A percentile compares a stretch with the other conserved stretches of the same genome.
phyloP scores from a whole-genome alignment of 306 rosid species.

The Mimosa bimucronata region DNA sequence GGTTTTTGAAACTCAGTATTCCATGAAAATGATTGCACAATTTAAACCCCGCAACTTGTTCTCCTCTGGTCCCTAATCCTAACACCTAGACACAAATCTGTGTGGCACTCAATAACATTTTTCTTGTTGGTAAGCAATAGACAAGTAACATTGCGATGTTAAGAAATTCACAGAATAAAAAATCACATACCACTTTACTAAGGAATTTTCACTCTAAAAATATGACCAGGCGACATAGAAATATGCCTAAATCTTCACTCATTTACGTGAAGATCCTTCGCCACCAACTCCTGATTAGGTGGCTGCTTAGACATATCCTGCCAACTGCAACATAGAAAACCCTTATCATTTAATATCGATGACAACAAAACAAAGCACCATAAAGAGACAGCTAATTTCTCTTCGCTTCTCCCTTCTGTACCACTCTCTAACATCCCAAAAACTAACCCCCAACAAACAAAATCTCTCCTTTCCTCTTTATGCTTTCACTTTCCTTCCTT shows the following conservation, averaged over 20 bases:
- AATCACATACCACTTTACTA: conserved; percentile 57
- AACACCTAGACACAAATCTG: background rate
- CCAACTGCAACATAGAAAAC: background rate
- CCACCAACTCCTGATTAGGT: conserved; percentile 91
- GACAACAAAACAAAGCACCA: background rate
- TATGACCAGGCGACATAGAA: too few species aligned
- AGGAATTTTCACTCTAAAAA: conserved; percentile 54
- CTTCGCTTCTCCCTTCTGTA: conserved; percentile 55
- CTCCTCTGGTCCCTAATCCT: background rate
- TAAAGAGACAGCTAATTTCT: too few species aligned
- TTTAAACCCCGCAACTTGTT: background rate
- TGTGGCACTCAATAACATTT: background rate
- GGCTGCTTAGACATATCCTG: conserved; percentile 99
- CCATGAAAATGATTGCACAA: background rate
- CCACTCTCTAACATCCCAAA: conserved; percentile 32
- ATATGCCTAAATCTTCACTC: conserved; percentile 97
- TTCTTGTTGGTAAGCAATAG: background rate
- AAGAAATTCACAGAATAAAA: conserved; percentile 8
- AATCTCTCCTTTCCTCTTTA: conserved; percentile 31
- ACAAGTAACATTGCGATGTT: background rate
- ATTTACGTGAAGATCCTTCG: conserved; percentile 81
- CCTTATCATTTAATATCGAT: background rate
- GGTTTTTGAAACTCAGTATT: background rate
- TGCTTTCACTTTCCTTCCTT: conserved; percentile 36
- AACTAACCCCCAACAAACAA: background rate